A percentile compares a stretch with the other conserved stretches of the same genome.
These are phyloP conservation scores for Crithidia acanthocephali DNA, from an alignment of 208 protist species.

Conservation along the genomic window DNA sequence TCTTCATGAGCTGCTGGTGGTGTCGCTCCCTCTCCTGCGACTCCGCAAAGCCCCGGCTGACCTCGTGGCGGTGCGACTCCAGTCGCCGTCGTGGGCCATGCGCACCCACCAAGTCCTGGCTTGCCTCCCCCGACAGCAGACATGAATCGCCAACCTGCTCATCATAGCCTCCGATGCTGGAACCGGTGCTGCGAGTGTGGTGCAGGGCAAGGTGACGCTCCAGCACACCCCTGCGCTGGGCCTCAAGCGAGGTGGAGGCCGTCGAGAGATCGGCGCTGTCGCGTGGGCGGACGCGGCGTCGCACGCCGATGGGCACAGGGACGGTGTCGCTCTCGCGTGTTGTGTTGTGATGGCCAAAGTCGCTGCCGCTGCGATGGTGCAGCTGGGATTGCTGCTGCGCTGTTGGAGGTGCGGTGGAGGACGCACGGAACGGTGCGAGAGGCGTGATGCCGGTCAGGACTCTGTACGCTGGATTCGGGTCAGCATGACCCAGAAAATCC, in stretches of 20 bases:
- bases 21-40: constrained; percentile 22
- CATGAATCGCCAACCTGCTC: neutral
- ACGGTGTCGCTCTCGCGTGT: too few species aligned
- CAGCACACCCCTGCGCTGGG: constrained; percentile 15
- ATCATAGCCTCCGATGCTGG: neutral
- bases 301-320: constrained; percentile 3
- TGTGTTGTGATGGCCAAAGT: neutral
- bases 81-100: constrained; percentile 10
- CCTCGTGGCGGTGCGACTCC: constrained; percentile 8
- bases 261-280: neutral
- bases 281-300: constrained; percentile 17
- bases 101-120: neutral
- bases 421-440: constrained; percentile 8
- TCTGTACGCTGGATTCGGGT: constrained; percentile 8
- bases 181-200: neutral
- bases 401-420: neutral
- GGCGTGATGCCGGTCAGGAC: constrained; percentile 17
- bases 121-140: neutral
- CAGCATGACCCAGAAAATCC: constrained; percentile 17
- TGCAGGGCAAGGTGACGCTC: neutral
- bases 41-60: constrained; percentile 15
- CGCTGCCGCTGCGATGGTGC: neutral
- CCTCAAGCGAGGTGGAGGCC: neutral
- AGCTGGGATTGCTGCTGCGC: neutral
- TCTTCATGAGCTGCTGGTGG: constrained; percentile 73